Evolutionary conservation across 2,329 filamentous ascomycete species (phyloP), one percentile per base, ranked within the genome.

Genomic region (Penicillium brevicompactum): DNA sequence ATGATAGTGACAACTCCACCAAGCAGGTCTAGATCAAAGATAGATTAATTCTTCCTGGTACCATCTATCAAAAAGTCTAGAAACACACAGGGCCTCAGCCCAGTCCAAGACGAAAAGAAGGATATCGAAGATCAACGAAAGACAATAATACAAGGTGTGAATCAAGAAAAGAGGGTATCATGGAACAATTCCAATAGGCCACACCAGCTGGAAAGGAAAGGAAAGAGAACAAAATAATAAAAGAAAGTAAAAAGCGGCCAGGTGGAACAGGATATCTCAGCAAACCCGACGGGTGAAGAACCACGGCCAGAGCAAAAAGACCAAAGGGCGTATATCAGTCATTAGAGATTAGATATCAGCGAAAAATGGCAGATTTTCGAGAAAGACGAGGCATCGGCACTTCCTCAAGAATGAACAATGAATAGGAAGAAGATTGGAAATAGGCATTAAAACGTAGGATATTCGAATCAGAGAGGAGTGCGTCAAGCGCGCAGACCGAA

Each of bases 401-500:
- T 40, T 44, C 37, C 41, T 4, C 18, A 13, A 38, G 37, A 32
- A 49, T 50, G n/a, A 46, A 40, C 27, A 47, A 22, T n/a, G 44
- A 49, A 34, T 50, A 56, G 37, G n/a, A 30, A 18, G 32, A 49
- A 30, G n/a, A 38, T 27, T 7, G 5, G 51, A 50, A 42, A 22
- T 46, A 46, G 24, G n/a, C 44, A 58, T 53, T 57, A 53, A 50
- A 34, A 38, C 30, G 38, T 37, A 21, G 22, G 27, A 43, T 27
- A 27, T 5, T 27, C 24, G 24, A 27, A 27, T 27, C 24, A 27
- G 24, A 40, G 27, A 31, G 45, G 18, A 38, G 47, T 30, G 31
- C 16, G 46, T 65, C 47, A 63, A 42, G 37, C 38, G 46, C 70
- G 69, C 56, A 79, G 63, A 21, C 76, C 74, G 57, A 80, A 76